Conservation (phyloP, 2,329 filamentous ascomycete genomes). For the Beauveria sp. region DNA sequence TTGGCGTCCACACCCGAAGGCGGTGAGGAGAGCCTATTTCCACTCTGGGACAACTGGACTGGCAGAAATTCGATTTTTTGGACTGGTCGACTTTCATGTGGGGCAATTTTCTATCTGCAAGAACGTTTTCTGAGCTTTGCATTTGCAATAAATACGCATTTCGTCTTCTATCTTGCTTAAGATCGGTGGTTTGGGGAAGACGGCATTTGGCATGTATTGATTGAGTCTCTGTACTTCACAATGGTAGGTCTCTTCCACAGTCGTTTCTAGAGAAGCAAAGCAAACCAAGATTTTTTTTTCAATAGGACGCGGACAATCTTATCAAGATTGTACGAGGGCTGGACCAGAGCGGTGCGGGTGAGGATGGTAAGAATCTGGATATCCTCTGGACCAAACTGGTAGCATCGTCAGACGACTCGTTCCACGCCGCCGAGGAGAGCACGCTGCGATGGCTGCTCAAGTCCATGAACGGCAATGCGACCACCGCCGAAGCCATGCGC, state of each 20-base stretch:
- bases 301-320: conserved; percentile 31
- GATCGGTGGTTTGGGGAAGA: not conserved
- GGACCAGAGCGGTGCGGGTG: conserved; percentile 41
- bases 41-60: conserved; percentile 18
- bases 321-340: conserved; percentile 47
- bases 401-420: conserved; percentile 31
- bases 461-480: conserved; percentile 43
- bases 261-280: not conserved
- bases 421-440: conserved; percentile 48
- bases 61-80: conserved; percentile 44
- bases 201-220: not conserved
- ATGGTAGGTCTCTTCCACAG: not conserved
- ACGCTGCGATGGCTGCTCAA: conserved; percentile 58
- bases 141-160: not conserved
- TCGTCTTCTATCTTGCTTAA: not conserved
- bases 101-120: not conserved
- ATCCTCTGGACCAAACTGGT: conserved; percentile 43
- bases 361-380: conserved; percentile 39
- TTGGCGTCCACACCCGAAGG: conserved; percentile 30
- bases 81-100: conserved; percentile 11
- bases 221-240: not conserved
- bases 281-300: not conserved
- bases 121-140: conserved; percentile 4
- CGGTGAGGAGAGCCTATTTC: conserved; percentile 30
- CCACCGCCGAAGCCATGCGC: conserved; percentile 43